These are phyloP conservation scores for Amanita pallidorosea DNA, from an alignment of 768 basidiomycete genomes.

Conservation along the genomic window DNA sequence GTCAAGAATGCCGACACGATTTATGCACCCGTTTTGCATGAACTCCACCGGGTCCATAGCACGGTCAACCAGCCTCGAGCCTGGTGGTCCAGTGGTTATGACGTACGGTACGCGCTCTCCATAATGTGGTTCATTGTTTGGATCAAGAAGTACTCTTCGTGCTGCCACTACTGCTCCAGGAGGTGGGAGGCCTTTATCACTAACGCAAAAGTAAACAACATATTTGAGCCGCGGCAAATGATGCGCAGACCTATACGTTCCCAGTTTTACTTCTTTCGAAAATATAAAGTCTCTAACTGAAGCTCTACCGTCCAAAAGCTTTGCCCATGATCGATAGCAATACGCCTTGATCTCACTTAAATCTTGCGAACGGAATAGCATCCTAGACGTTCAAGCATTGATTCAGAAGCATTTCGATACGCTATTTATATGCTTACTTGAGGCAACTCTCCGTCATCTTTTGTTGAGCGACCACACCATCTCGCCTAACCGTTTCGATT, in stretches of 20 bases:
- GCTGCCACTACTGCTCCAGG: conserved; percentile 90
- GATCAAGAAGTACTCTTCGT: conserved; percentile 60
- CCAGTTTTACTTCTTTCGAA: conserved; percentile 88
- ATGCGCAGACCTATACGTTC: conserved; percentile 68
- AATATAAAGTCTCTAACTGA: conserved; percentile 93
- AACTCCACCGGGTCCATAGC: conserved; percentile 68
- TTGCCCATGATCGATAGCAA: conserved; percentile 75
- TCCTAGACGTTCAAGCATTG: conserved; percentile 31
- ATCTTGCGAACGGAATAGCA: conserved; percentile 85
- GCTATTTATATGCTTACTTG: conserved; percentile 40
- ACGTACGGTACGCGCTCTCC: conserved; percentile 92
- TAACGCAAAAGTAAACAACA: conserved; percentile 17
- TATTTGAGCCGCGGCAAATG: not conserved
- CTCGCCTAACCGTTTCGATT: conserved; percentile 91
- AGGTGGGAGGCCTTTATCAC: conserved; percentile 77
- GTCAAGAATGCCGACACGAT: not conserved
- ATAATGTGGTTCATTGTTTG: conserved; percentile 79
- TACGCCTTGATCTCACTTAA: conserved; percentile 85
- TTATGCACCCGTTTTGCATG: conserved; percentile 46
- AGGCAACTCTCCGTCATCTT: conserved; percentile 89
- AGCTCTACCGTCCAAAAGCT: conserved; percentile 68
- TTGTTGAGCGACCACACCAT: conserved; percentile 81
- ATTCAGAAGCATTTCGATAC: not conserved
- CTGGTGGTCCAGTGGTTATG: conserved; percentile 56
- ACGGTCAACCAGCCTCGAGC: conserved; percentile 59